Base-by-base conservation (phyloP, 2,329 filamentous ascomycete species). In the Aspergillus ustus region DNA sequence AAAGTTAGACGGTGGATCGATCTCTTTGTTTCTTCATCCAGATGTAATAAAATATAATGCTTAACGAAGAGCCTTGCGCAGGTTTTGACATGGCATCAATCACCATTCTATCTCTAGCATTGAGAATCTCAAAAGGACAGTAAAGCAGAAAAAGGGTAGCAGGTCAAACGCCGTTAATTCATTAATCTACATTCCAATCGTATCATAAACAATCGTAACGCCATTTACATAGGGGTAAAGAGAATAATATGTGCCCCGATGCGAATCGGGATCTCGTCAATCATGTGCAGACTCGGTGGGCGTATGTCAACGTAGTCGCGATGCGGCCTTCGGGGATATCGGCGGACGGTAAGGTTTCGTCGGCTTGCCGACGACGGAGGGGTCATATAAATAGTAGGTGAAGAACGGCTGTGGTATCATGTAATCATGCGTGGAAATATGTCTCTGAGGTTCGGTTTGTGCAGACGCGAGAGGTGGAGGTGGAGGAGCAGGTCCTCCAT, bases 171-270 rank as follows among this genome's bases (percentile, higher is more conserved):
- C 34, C 34, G 34, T 40, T 15, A 40, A 40, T 40, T 40, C 34
- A 40, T 40, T 40, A 40, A 13, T 40, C 15, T 40, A 49, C 45
- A 49, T 49, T 49, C 45, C 34, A 13, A 45, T n/a, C 22, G 37
- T 20, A 6, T 17, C 20, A 44, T 49, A 49, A 55, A 45, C 34
- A 48, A 25, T 29, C 52, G 52, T 22, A 57, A 56, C 45, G 37
- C 59, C 59, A 48, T 52, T 37, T 52, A 57, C 40, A 46, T 22
- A 15, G 22, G 17, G 15, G 29, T 25, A 61, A 19, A 52, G 34
- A 40, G 15, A 57, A 57, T 25, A 29, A 25, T 22, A 22, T 25
- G 54, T 31, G 50, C 17, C 20, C 34, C 3, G 11, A 29, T 43
- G 20, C 20, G 4, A 11, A 43, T 28, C 15, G 20, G 34, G 9